These are phyloP conservation scores for Venturia carpophila DNA, from an alignment of 2,329 filamentous ascomycete species.

Conservation along the genomic window DNA sequence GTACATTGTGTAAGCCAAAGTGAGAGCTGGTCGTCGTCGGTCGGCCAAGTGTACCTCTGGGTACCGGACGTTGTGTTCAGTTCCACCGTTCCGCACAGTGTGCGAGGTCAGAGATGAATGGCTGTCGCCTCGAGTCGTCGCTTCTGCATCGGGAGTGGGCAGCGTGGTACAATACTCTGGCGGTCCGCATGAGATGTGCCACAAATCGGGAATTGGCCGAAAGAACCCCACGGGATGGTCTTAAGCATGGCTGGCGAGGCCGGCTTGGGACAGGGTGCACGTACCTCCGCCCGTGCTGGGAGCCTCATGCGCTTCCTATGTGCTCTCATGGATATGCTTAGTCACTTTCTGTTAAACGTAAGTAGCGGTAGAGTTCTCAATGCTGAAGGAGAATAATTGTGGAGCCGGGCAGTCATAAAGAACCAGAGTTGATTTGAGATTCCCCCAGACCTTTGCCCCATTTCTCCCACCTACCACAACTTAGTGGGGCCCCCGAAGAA, in stretches of 20 bases:
- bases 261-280: background rate
- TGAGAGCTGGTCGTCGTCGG: background rate
- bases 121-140: background rate
- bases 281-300: background rate
- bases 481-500: background rate
- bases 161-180: background rate
- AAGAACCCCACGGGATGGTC: background rate
- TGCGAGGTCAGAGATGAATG: conserved; percentile 6
- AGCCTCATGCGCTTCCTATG: background rate
- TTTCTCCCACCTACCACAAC: background rate
- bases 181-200: conserved; percentile 1
- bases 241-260: background rate
- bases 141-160: background rate
- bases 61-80: background rate
- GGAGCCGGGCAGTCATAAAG: conserved; percentile 5
- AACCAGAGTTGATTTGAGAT: conserved; percentile 11
- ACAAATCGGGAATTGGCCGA: conserved; percentile 3
- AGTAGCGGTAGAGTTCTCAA: background rate
- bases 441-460: background rate
- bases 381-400: background rate
- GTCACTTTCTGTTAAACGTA: background rate
- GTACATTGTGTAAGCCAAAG: background rate
- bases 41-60: conserved; percentile 6
- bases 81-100: conserved; percentile 7
- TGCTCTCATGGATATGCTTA: background rate